phyloP scores from a whole-genome alignment of 495 filamentous ascomycete genomes.

The Cercophora newfieldiana region DNA sequence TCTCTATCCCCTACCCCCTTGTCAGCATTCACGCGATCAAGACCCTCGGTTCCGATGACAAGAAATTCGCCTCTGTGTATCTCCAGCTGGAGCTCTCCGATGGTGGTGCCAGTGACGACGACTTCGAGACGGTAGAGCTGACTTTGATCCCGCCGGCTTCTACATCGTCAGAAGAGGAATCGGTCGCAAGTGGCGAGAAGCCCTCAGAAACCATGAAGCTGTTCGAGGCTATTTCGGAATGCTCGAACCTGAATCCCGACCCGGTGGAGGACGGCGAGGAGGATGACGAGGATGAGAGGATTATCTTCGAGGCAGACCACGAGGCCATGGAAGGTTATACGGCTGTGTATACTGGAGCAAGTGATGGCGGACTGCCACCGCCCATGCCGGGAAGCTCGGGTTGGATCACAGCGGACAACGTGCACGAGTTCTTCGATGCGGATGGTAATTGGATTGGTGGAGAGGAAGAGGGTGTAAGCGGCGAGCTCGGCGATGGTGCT shows the following conservation, averaged over 20 bases:
- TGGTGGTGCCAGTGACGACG: conserved; percentile 61
- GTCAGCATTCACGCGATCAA: conserved; percentile 90
- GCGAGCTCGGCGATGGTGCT: conserved; percentile 48
- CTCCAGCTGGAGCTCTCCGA: conserved; percentile 72
- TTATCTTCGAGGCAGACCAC: conserved; percentile 58
- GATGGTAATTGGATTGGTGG: conserved; percentile 57
- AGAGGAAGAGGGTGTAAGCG: conserved; percentile 34
- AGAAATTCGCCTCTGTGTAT: conserved; percentile 63
- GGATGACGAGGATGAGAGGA: conserved; percentile 51
- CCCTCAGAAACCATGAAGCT: conserved; percentile 48
- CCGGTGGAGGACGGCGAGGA: conserved; percentile 57
- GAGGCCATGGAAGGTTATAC: conserved; percentile 49
- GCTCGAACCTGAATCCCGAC: conserved; percentile 89
- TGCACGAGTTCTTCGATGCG: conserved; percentile 67
- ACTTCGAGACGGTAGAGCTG: conserved; percentile 67
- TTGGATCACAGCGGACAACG: conserved; percentile 97
- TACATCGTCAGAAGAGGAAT: conserved; percentile 13
- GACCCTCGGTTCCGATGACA: conserved; percentile 37
- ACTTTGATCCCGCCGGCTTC: conserved; percentile 63
- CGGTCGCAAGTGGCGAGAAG: conserved; percentile 26
- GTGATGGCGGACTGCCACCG: conserved; percentile 63
- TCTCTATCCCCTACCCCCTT: conserved; percentile 82
- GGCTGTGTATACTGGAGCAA: conserved; percentile 43
- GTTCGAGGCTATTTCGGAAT: conserved; percentile 78
- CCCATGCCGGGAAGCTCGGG: conserved; percentile 82